Evolutionary conservation across 306 rosid genomes (phyloP).

Genomic region (Astragalus glycyphyllos): DNA sequence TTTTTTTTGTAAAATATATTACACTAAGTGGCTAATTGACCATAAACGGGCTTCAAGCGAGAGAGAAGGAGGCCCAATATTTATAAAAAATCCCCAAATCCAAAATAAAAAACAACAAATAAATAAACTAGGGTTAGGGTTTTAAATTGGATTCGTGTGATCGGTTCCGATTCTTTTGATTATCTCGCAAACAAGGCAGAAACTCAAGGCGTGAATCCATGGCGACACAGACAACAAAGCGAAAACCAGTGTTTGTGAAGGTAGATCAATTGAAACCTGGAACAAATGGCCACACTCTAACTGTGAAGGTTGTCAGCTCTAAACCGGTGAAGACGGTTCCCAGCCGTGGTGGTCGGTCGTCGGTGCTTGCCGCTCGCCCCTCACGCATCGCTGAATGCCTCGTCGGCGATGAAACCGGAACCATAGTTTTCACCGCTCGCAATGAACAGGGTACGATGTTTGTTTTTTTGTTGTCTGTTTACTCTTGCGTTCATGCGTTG

Average conservation of each 20-base stretch:
- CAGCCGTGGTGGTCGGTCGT: slow-evolving; percentile 58
- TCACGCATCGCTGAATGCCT: slow-evolving; percentile 78
- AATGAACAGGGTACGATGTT: slow-evolving; percentile 73
- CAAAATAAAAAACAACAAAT: slow-evolving; percentile 3
- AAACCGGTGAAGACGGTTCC: slow-evolving; percentile 48
- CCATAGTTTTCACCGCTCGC: slow-evolving; percentile 84
- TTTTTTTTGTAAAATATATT: too few relatives aligned
- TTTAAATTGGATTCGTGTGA: slow-evolving; percentile 23
- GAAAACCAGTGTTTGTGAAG: slow-evolving; percentile 85
- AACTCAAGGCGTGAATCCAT: slow-evolving; percentile 38
- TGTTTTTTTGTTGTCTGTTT: not conserved
- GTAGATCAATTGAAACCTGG: slow-evolving; percentile 83
- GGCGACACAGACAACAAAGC: slow-evolving; percentile 65
- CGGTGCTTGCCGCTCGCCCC: slow-evolving; percentile 57
- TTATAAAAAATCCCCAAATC: slow-evolving; percentile 43
- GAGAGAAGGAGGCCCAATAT: slow-evolving; percentile 28
- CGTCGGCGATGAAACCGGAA: slow-evolving; percentile 81
- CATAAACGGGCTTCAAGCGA: not conserved
- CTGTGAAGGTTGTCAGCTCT: slow-evolving; percentile 78
- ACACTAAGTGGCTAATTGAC: too few relatives aligned
- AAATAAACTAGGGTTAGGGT: slow-evolving; percentile 46
- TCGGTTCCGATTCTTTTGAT: slow-evolving; percentile 14
- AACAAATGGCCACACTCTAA: slow-evolving; percentile 81
- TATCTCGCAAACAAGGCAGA: not conserved
- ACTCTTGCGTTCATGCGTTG: not conserved